Percentiles rank a stretch among this genome's conserved stretches.
Evolutionary conservation across 306 rosid genomes (phyloP).

Genomic region (Trifolium subterraneum): DNA sequence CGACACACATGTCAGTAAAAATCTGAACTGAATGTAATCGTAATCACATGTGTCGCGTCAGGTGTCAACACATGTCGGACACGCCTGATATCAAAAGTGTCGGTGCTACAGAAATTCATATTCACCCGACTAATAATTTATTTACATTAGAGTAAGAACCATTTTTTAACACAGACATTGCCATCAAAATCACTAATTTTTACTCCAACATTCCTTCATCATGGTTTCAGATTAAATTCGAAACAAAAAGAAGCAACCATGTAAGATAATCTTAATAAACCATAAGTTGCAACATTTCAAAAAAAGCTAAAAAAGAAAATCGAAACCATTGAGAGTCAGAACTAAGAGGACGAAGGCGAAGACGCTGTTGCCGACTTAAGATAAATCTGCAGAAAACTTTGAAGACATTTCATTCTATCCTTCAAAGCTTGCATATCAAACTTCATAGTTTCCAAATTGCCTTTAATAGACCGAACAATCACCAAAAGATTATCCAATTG

Average conservation of each 20-base stretch:
- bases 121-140: background rate
- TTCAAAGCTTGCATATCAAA: slow-evolving; percentile 35
- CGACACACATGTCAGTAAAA: no score
- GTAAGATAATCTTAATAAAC: slow-evolving; percentile 28
- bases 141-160: background rate
- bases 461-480: slow-evolving; percentile 28
- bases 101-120: background rate
- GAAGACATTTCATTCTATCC: slow-evolving; percentile 41
- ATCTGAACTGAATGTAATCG: no score
- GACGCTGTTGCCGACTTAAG: slow-evolving; percentile 20
- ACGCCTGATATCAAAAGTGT: no score
- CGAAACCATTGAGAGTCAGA: background rate
- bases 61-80: no score
- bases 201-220: background rate
- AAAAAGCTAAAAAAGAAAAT: background rate
- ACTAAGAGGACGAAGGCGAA: background rate
- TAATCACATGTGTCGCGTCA: no score
- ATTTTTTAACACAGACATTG: slow-evolving; percentile 7
- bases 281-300: slow-evolving; percentile 6
- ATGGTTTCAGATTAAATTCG: background rate
- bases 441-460: slow-evolving; percentile 38
- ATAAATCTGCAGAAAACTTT: slow-evolving; percentile 43
- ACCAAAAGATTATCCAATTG: slow-evolving; percentile 37
- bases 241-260: background rate
- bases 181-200: background rate